A percentile compares a stretch with the other conserved stretches of the same genome.
phyloP scores from a whole-genome alignment of 106 monocot species.

The Phalaenopsis aphrodite region DNA sequence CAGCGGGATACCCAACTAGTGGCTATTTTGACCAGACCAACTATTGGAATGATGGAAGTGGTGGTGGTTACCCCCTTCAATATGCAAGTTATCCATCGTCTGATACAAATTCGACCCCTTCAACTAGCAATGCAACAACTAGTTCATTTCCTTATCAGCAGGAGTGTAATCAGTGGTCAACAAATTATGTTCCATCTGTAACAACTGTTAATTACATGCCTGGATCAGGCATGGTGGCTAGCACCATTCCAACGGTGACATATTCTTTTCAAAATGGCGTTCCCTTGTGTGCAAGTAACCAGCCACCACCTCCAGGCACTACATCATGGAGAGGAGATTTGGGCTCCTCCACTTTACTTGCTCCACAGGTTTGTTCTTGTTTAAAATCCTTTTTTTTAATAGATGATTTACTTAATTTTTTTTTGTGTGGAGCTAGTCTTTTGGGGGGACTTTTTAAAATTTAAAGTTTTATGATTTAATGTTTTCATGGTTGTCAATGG shows the following conservation, averaged over 20 bases:
- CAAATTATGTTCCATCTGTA: conserved; percentile 43
- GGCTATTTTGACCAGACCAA: conserved; percentile 55
- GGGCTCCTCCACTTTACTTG: conserved; percentile 24
- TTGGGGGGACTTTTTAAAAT: neutral
- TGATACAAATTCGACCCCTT: conserved; percentile 38
- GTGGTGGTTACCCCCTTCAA: conserved; percentile 27
- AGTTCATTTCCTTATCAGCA: conserved; percentile 58
- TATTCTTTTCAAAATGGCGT: conserved; percentile 22
- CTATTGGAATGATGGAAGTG: conserved; percentile 48
- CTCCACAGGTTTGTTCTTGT: conserved; percentile 48
- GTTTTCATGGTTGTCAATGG: no score
- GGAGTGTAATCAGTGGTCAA: conserved; percentile 57
- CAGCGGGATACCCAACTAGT: conserved; percentile 53
- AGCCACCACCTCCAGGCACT: conserved; percentile 98
- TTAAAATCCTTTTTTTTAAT: neutral
- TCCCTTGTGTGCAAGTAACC: conserved; percentile 50
- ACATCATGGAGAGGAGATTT: conserved; percentile 73
- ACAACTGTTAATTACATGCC: conserved; percentile 31
- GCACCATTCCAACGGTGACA: conserved; percentile 15
- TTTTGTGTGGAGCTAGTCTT: neutral
- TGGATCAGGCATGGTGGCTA: conserved; percentile 20
- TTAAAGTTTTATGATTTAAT: neutral
- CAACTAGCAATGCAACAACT: conserved; percentile 23
- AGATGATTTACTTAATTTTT: neutral
- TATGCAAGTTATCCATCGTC: conserved; percentile 46